Conservation (phyloP, 331 rosid genomes). For the Acacia pycnantha region DNA sequence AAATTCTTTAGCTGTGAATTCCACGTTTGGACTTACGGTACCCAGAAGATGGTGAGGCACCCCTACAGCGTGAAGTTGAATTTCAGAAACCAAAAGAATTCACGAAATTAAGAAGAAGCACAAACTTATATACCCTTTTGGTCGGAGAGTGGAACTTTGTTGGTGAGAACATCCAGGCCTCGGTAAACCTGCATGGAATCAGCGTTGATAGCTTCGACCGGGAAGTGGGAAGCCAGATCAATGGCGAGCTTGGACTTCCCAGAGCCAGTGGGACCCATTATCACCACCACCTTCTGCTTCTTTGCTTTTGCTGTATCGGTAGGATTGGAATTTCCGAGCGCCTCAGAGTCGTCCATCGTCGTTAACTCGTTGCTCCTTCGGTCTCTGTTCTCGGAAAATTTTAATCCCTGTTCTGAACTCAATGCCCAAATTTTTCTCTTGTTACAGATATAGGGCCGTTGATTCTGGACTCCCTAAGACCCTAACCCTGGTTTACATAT, state of each 20-base stretch:
- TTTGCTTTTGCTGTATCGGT: constrained; percentile 17
- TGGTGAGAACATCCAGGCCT: constrained; percentile 88
- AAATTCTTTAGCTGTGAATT: constrained; percentile 80
- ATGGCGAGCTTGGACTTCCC: constrained; percentile 88
- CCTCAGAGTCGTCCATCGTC: constrained; percentile 25
- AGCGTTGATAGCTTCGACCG: constrained; percentile 82
- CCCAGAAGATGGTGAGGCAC: constrained; percentile 92
- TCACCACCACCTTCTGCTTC: constrained; percentile 62
- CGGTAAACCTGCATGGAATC: constrained; percentile 93
- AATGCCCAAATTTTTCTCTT: neutral
- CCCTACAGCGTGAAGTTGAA: constrained; percentile 37
- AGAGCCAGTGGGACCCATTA: constrained; percentile 88
- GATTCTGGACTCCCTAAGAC: neutral
- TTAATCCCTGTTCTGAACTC: too few relatives aligned
- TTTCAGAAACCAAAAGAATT: constrained; percentile 14
- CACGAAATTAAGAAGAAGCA: neutral
- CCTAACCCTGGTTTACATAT: neutral
- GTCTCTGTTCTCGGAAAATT: neutral
- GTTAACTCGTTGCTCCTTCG: neutral
- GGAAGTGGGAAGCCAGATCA: constrained; percentile 70
- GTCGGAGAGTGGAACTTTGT: constrained; percentile 65
- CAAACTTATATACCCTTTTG: constrained; percentile 52
- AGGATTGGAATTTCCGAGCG: constrained; percentile 34
- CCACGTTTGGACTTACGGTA: constrained; percentile 56
- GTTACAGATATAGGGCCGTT: neutral